Evolutionary conservation across 345 rosid species (phyloP).

Genomic region (Brassica incana): DNA sequence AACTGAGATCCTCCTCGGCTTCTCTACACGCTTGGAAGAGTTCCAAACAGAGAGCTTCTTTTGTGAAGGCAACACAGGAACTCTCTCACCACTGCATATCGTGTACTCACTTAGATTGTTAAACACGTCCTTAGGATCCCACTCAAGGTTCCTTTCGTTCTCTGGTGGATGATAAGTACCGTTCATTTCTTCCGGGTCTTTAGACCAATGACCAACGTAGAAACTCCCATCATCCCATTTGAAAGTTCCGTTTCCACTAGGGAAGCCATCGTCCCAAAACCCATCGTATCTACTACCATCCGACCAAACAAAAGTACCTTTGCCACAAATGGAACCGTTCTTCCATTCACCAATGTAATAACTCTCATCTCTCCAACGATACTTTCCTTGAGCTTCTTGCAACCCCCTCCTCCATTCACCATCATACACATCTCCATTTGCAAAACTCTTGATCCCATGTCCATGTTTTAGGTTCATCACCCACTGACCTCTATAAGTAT

Average conservation of each 20-base stretch:
- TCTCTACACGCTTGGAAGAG: conserved; percentile 62
- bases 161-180: conserved; percentile 69
- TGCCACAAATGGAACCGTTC: conserved; percentile 61
- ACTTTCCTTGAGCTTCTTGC: conserved; percentile 80
- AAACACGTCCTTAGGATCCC: conserved; percentile 71
- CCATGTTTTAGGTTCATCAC: conserved; percentile 91
- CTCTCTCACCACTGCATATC: conserved; percentile 64
- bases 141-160: conserved; percentile 44
- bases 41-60: conserved; percentile 74
- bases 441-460: conserved; percentile 56
- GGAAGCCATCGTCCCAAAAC: conserved; percentile 73
- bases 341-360: conserved; percentile 77
- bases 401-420: conserved; percentile 86
- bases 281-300: conserved; percentile 72
- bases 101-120: conserved; percentile 34
- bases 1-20: conserved; percentile 65
- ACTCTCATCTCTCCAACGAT: conserved; percentile 65
- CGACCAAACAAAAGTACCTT: conserved; percentile 68
- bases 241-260: conserved; percentile 71
- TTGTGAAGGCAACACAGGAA: conserved; percentile 80
- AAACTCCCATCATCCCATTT: conserved; percentile 79
- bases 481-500: conserved; percentile 75
- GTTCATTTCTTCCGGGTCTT: conserved; percentile 64
- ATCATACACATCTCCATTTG: conserved; percentile 75
- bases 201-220: conserved; percentile 84